Evolutionary conservation across 768 basidiomycete genomes (phyloP).

Genomic region (Lentinula aciculospora): DNA sequence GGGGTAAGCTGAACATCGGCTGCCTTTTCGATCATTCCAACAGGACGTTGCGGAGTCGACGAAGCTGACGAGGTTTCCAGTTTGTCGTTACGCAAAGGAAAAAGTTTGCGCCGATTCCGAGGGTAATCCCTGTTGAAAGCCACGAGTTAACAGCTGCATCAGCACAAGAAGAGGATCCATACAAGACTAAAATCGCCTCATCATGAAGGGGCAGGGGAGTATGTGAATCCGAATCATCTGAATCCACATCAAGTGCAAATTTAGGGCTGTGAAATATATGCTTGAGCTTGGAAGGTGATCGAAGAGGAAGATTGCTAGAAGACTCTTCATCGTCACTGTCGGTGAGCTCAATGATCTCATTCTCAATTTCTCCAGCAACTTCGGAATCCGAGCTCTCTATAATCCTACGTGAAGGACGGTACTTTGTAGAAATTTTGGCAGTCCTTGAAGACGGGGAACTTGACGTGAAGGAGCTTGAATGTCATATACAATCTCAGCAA

Average conservation of each 20-base stretch:
- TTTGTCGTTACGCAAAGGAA: conserved; percentile 17
- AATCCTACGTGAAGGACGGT: conserved; percentile 19
- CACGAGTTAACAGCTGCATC: neutral
- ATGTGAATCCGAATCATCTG: conserved; percentile 5
- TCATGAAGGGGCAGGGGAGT: conserved; percentile 7
- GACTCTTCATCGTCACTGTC: conserved; percentile 10
- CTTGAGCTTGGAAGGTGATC: neutral
- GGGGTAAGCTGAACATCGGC: neutral
- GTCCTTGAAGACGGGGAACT: neutral
- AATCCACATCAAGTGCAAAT: conserved; percentile 2
- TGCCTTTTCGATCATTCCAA: neutral
- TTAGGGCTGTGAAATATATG: neutral
- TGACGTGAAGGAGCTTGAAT: neutral
- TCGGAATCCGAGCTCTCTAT: conserved; percentile 31
- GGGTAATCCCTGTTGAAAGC: conserved; percentile 36
- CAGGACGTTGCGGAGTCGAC: neutral
- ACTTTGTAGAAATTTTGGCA: conserved; percentile 6
- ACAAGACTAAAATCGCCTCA: conserved; percentile 28
- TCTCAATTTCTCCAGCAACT: conserved; percentile 17
- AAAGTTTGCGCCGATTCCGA: conserved; percentile 39
- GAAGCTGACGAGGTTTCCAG: conserved; percentile 7
- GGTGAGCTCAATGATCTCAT: conserved; percentile 18
- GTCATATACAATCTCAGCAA: neutral
- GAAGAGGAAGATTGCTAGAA: neutral
- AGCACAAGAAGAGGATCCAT: conserved; percentile 12